A percentile compares a stretch with the other conserved stretches of the same genome.
Conservation (phyloP, 257 asterid species). For the Plantago ovata region DNA sequence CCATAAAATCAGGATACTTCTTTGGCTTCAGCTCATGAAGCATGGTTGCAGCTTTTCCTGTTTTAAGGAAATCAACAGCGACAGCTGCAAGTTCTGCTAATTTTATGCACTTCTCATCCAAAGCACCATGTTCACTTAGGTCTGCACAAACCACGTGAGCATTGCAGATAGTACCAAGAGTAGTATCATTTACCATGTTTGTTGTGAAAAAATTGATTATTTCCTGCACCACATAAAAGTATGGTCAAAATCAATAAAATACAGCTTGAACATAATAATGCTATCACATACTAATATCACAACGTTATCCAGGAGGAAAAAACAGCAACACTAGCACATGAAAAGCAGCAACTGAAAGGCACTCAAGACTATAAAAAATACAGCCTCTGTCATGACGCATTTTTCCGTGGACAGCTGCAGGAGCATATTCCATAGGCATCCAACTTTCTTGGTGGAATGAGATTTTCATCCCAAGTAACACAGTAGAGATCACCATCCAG, state of each 20-base stretch:
- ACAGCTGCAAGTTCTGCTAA: constrained; percentile 92
- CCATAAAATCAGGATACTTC: constrained; percentile 89
- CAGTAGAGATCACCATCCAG: constrained; percentile 89
- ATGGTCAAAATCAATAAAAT: constrained; percentile 2
- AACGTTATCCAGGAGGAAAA: constrained; percentile 6
- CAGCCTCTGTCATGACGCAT: no score
- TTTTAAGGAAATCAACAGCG: constrained; percentile 94
- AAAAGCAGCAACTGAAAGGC: not conserved
- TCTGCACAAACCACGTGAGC: constrained; percentile 98
- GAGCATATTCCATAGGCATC: constrained; percentile 74
- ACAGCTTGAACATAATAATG: not conserved
- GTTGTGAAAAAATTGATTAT: constrained; percentile 62
- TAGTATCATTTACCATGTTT: constrained; percentile 85
- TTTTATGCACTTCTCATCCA: constrained; percentile 78
- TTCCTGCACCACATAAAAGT: constrained; percentile 46
- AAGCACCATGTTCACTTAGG: constrained; percentile 67
- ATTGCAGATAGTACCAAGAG: constrained; percentile 84
- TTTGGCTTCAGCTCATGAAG: constrained; percentile 63
- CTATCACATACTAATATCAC: not conserved
- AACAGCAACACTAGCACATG: no score
- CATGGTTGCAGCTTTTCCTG: constrained; percentile 67
- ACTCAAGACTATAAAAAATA: constrained; percentile 2
- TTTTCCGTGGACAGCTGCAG: constrained; percentile 40
- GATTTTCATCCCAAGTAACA: constrained; percentile 91
- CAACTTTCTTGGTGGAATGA: constrained; percentile 86